Conservation (phyloP, 768 basidiomycete species). For the Tulasnella calospora region DNA sequence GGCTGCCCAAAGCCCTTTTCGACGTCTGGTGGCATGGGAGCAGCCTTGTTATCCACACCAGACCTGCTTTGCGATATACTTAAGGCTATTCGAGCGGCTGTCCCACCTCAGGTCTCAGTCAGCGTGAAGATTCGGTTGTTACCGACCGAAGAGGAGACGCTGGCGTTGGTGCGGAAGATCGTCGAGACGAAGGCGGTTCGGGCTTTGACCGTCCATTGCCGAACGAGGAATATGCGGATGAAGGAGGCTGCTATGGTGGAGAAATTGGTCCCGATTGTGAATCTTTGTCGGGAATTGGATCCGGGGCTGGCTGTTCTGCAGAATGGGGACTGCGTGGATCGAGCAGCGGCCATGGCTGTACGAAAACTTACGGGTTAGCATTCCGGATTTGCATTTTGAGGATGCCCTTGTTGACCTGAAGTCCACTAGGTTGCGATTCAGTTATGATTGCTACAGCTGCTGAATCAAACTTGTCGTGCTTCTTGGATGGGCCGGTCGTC, state of each 20-base stretch:
- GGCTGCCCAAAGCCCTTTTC: conserved; percentile 97
- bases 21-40: conserved; percentile 92
- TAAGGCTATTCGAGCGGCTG: conserved; percentile 61
- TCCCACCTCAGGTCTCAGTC: conserved; percentile 78
- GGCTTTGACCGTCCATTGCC: conserved; percentile 89
- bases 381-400: neutral
- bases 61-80: conserved; percentile 88
- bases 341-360: conserved; percentile 72
- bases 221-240: conserved; percentile 87
- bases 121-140: conserved; percentile 90
- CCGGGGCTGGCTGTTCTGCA: conserved; percentile 81
- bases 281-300: conserved; percentile 65
- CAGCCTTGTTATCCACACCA: conserved; percentile 86
- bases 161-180: conserved; percentile 84
- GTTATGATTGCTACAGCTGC: conserved; percentile 97
- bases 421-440: conserved; percentile 65
- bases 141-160: conserved; percentile 78
- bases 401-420: neutral
- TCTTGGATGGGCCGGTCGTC: conserved; percentile 59
- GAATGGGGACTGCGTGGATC: conserved; percentile 86
- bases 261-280: conserved; percentile 77
- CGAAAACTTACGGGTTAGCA: conserved; percentile 65
- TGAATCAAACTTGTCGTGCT: conserved; percentile 87
- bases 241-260: conserved; percentile 72
- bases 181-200: conserved; percentile 75